Conservation (phyloP, 345 rosid genomes). For the Acer negundo region DNA sequence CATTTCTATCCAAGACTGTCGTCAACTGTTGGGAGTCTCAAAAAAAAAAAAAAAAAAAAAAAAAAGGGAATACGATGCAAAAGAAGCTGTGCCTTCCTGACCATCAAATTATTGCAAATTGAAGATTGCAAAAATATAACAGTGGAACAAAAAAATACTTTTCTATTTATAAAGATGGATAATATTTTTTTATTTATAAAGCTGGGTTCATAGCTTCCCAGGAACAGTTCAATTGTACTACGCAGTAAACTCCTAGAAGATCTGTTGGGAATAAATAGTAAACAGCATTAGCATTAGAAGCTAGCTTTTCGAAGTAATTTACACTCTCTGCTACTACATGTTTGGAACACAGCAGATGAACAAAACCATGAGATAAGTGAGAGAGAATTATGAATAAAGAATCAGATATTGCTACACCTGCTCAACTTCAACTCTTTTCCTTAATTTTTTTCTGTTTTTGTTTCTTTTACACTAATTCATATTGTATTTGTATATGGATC, state of each 20-base stretch:
- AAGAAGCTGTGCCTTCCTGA: not conserved
- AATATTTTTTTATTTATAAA: not conserved
- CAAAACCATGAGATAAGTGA: not conserved
- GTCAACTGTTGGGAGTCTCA: not conserved
- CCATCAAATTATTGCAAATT: not conserved
- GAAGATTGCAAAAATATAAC: not conserved
- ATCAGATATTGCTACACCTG: constrained; percentile 37
- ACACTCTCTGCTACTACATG: not conserved
- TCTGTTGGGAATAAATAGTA: not conserved
- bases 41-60: not conserved
- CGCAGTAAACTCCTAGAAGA: not conserved
- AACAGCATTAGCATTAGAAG: not conserved
- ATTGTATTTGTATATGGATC: constrained; percentile 25
- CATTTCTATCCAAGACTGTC: not conserved
- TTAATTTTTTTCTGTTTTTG: not conserved
- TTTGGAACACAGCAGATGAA: not conserved
- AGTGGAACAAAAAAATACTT: not conserved
- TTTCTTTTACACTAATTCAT: constrained; percentile 32
- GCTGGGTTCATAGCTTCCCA: not conserved
- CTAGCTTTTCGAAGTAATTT: not conserved
- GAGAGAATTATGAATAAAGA: constrained; percentile 32
- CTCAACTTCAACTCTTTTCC: constrained; percentile 15
- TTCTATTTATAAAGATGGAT: not conserved
- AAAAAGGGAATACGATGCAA: not conserved
- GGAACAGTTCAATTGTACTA: not conserved